Evolutionary conservation across 148 eudicot genomes (phyloP), one percentile per base, ranked within the genome.

Genomic region (Agrostemma githago): DNA sequence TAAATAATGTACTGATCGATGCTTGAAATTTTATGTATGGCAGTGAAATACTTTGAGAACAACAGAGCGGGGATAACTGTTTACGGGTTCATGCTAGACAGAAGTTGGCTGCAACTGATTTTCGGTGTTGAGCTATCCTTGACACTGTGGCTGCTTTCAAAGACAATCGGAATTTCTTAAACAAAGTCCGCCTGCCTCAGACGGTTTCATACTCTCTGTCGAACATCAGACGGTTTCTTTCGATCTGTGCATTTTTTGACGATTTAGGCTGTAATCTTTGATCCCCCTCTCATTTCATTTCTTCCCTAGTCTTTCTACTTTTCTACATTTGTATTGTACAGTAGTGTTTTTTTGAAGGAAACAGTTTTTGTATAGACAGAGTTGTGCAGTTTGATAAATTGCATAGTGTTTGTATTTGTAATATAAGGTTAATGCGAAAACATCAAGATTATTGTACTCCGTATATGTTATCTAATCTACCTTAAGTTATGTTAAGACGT

Each of bases 41-140:
- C 85, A 92, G 97, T 92, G 85, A 85, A 87, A n/a, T 91, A 91
- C 68, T 87, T 91, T 70, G 96, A 90, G 83, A 86, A 88, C 87
- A 90, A 90, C 80, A 88, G 82, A 86, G 96, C 96, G 46, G 97
- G 96, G 54, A 88, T 92, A 19, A 87, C 96, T 9, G 81, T 90
- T 26, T 92, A 82, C 40, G 97, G 97, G 5, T 88, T 89, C 76
- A 84, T 85, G 89, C 78, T 92, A 68, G 97, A 92, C 54, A 84
- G 97, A 71, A 82, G 85, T 38, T 87, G 89, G 46, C 90, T 92
- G 9, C 93, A 87, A 82, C 84, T 90, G 62, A 88, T 92, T 79
- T 90, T 87, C 37, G 90, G 91, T 34, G 83, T 87, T 12, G 96
- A 92, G 87, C 54, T 92, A 76, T 86, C 97, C 40, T 83, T 92